Evolutionary conservation across 768 basidiomycete species (phyloP).

Genomic region (Multifurca ochricompacta): DNA sequence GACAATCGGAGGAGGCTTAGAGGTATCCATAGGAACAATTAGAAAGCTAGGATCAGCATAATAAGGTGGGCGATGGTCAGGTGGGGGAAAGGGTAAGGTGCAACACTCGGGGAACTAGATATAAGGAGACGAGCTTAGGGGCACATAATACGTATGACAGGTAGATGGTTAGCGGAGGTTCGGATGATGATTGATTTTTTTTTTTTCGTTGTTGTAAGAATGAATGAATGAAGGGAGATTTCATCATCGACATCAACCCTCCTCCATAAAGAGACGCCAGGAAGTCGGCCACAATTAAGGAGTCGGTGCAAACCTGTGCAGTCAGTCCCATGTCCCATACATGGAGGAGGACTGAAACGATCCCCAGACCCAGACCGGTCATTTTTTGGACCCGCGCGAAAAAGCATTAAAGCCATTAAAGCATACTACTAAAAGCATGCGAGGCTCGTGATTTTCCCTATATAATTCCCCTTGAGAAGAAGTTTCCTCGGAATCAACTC

Average conservation of each 20-base stretch:
- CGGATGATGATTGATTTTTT: too few relatives aligned
- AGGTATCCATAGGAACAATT: slow-evolving; percentile 17
- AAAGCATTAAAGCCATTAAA: too few relatives aligned
- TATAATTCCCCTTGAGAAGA: slow-evolving; percentile 11
- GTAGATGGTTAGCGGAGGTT: slow-evolving; percentile 16
- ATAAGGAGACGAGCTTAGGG: slow-evolving; percentile 12
- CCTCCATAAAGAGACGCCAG: slow-evolving; percentile 18
- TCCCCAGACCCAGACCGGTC: too few relatives aligned
- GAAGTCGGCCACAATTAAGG: slow-evolving; percentile 16
- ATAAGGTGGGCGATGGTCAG: slow-evolving; percentile 11
- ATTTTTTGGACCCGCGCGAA: too few relatives aligned
- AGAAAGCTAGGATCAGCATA: slow-evolving; percentile 7
- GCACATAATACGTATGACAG: slow-evolving; percentile 19
- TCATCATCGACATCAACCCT: slow-evolving; percentile 14
- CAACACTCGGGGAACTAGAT: slow-evolving; percentile 16
- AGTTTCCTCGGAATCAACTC: slow-evolving; percentile 18
- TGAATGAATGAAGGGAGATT: slow-evolving; percentile 19
- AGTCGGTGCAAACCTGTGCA: slow-evolving; percentile 17
- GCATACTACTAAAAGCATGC: neutral
- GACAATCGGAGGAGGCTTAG: slow-evolving; percentile 14
- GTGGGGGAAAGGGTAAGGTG: slow-evolving; percentile 14
- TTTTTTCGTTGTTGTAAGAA: slow-evolving; percentile 15
- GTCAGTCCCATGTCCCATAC: slow-evolving; percentile 16
- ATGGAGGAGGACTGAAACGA: slow-evolving; percentile 12
- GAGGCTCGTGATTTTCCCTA: slow-evolving; percentile 15